Evolutionary conservation across 352 stramenopile genomes (phyloP), one percentile per base, ranked within the genome.

Genomic region (Globisporangium sylvaticum): DNA sequence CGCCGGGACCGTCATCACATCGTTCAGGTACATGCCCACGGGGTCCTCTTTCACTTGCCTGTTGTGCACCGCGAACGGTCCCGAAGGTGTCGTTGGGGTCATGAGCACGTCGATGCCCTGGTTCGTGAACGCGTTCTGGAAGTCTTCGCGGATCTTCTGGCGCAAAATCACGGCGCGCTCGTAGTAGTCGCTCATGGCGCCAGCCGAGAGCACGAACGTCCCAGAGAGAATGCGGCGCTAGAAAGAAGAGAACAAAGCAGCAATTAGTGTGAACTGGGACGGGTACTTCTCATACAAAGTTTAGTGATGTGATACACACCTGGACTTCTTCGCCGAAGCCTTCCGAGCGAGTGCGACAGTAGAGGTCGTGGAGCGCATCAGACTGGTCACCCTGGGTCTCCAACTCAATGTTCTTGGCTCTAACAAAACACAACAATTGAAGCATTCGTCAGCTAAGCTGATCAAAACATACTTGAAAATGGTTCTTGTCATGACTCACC

Each of bases 301-400:
- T 20, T 50, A 4, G 5, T 22, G 42, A 46, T 8, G 9, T 46
- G 15, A 6, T 3, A 22, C 42, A 44, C 27, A 94, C 86, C 80
- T 97, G 86, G 5, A 97, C 92, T 90, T 98, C 91, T 62, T 91
- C 71, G 31, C 93, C 91, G 73, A 98, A 98, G n/a, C 87, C 84
- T 56, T 96, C 83, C 0, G 86, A 94, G 37, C 91, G 88, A 31
- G 88, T 97, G 58, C 85, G 76, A 55, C 87, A 95, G 62, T 96
- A 96, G 42, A 96, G 74, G 34, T 95, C 89, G 62, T 96, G 87
- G 0, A 96, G 76, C 10, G 81, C 84, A 54, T 90, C 92, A 0
- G 80, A 92, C 62, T 92, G 84, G 46, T 95, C 83, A 32, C 76
- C 72, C 27, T 84, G 76, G 5, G 66, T 80, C 32, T 81, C 73